Evolutionary conservation across 2,329 filamentous ascomycete genomes (phyloP), one percentile per base, ranked within the genome.

Genomic region (Colletotrichum australisinense): DNA sequence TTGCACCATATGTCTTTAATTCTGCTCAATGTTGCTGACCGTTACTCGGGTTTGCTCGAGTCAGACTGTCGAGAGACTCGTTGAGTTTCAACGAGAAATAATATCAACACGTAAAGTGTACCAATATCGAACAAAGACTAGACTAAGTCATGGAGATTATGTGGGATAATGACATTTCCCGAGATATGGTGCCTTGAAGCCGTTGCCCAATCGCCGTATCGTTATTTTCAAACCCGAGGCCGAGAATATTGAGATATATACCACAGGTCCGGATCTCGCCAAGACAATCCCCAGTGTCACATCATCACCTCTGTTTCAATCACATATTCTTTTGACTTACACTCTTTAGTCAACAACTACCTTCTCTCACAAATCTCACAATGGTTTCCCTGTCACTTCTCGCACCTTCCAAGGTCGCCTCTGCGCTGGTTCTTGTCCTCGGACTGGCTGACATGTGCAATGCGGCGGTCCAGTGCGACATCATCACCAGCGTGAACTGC

Each of bases 331-430:
- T 42, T 42, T 19, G 38, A 19, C 14, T 8, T 42, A 42, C 38
- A 42, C 38, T 42, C 38, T 42, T 42, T 42, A 28, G 32, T 22
- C 63, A 24, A 3, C n/a, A 55, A 57, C 52, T 30, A 19, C 26
- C 5, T 56, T 55, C 22, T 42, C 28, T 24, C 49, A 16, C 14
- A 6, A 6, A 42, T 16, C 38, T 16, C 14, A 42, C 42, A 5
- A 65, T 65, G 63, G 52, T 65, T 38, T 65, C 63, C 7, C 16
- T 65, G 49, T 32, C 55, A 8, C 55, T 57, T 30, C 55, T 32
- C 16, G 49, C 63, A 64, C 30, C 46, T 53, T 52, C 26, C 28
- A 64, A 64, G 26, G 42, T 46, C 16, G 49, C 30, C 1, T 56
- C 49, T 1, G 49, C 63, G 2, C 49, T 65, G 1, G 49, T 56